Percentiles rank a stretch among this genome's conserved stretches.
Conservation (phyloP, 331 rosid genomes). For the Rhamnella rubrinervis region DNA sequence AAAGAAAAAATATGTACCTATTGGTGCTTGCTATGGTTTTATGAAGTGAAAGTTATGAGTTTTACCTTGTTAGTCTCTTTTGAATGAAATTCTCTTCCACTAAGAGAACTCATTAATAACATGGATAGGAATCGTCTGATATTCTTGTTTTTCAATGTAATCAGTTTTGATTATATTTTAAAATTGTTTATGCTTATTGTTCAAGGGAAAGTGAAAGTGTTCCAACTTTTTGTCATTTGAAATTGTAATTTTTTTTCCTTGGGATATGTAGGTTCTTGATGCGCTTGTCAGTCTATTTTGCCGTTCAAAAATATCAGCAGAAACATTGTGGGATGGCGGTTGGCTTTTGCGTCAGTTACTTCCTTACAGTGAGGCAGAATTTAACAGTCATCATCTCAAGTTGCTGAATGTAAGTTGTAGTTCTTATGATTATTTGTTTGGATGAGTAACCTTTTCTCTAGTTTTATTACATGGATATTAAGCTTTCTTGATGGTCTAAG, state of each 20-base stretch:
- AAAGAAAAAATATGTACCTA: no score
- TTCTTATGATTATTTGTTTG: background rate
- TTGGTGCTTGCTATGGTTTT: no score
- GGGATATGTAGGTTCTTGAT: conserved; percentile 60
- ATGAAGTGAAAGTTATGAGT: no score
- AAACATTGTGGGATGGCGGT: conserved; percentile 88
- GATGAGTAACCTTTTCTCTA: background rate
- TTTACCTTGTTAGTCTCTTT: no score
- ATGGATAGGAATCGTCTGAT: background rate
- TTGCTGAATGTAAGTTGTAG: conserved; percentile 56
- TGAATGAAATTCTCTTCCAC: background rate
- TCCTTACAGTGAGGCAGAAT: conserved; percentile 73
- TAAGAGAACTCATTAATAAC: background rate
- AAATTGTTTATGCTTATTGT: background rate
- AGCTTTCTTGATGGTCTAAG: no score
- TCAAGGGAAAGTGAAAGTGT: conserved; percentile 2
- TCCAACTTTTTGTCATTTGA: conserved; percentile 3
- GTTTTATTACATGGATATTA: no score
- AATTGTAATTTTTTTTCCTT: conserved; percentile 4
- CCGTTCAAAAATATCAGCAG: conserved; percentile 76
- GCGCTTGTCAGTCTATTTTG: conserved; percentile 75
- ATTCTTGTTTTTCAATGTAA: background rate
- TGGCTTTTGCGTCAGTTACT: conserved; percentile 95
- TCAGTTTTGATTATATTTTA: background rate
- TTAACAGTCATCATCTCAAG: conserved; percentile 60